Conservation (phyloP, 345 rosid genomes). For the Bruguiera gymnorhiza region DNA sequence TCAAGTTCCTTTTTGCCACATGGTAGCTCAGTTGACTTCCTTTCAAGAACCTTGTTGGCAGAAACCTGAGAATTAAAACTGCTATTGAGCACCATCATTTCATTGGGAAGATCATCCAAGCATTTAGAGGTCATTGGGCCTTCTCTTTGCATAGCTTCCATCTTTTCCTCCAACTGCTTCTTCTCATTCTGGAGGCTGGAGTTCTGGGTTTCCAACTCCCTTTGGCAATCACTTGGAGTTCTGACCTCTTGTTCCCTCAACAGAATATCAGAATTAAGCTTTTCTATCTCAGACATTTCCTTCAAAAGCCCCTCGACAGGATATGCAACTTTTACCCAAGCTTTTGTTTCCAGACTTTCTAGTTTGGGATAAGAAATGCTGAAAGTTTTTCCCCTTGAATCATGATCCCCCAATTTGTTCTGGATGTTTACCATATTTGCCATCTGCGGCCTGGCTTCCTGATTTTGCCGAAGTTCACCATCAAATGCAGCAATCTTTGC, state of each 20-base stretch:
- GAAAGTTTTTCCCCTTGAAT: slow-evolving; percentile 11
- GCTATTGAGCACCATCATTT: slow-evolving; percentile 24
- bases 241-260: slow-evolving; percentile 39
- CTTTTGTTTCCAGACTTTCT: slow-evolving; percentile 13
- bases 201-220: slow-evolving; percentile 37
- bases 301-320: slow-evolving; percentile 25
- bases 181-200: slow-evolving; percentile 34
- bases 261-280: slow-evolving; percentile 37
- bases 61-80: slow-evolving; percentile 32
- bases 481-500: slow-evolving; percentile 9
- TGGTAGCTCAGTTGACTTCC: slow-evolving; percentile 44
- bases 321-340: slow-evolving; percentile 23
- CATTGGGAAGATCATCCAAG: slow-evolving; percentile 35
- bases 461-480: slow-evolving; percentile 11
- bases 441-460: slow-evolving; percentile 12
- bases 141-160: slow-evolving; percentile 30
- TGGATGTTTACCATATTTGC: slow-evolving; percentile 9
- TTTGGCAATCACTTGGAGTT: slow-evolving; percentile 30
- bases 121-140: slow-evolving; percentile 24
- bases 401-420: slow-evolving; percentile 7
- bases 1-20: slow-evolving; percentile 42
- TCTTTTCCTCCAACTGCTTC: slow-evolving; percentile 28
- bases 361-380: slow-evolving; percentile 15
- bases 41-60: slow-evolving; percentile 27
- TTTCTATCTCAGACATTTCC: slow-evolving; percentile 27